These are phyloP conservation scores for Cerrena zonata DNA, from an alignment of 1,284 basidiomycete genomes.

Conservation along the genomic window DNA sequence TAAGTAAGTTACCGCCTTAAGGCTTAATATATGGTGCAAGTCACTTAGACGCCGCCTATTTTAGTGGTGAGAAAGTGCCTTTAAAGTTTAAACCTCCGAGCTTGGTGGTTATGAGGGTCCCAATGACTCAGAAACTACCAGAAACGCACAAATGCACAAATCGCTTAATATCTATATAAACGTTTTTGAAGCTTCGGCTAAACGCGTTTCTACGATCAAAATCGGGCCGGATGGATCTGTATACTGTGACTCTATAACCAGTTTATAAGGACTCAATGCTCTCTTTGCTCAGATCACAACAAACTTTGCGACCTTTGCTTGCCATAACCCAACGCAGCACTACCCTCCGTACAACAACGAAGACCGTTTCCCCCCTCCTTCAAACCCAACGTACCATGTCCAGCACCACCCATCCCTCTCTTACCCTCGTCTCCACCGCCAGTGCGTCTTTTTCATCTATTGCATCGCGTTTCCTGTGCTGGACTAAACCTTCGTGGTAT, in stretches of 20 bases:
- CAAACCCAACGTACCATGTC: constrained; percentile 32
- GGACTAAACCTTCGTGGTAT: background rate
- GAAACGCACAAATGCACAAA: too few relatives aligned
- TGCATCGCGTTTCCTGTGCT: background rate
- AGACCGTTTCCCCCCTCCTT: background rate
- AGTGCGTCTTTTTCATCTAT: constrained; percentile 28
- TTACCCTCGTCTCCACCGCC: constrained; percentile 50
- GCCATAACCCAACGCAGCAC: background rate
- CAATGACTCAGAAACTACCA: too few relatives aligned
- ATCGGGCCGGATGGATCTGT: background rate
- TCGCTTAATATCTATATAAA: too few relatives aligned
- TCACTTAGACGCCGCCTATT: too few relatives aligned
- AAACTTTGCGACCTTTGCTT: background rate
- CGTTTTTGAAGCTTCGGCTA: too few relatives aligned
- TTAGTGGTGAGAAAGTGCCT: too few relatives aligned
- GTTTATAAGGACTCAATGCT: background rate
- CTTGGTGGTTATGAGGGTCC: too few relatives aligned
- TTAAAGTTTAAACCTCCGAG: too few relatives aligned
- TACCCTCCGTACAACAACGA: background rate
- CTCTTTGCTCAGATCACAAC: background rate
- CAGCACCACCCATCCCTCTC: constrained; percentile 42
- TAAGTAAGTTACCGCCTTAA: too few relatives aligned
- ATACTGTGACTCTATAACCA: background rate
- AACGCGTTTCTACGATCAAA: too few relatives aligned
- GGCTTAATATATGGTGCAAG: too few relatives aligned